Percentiles rank a stretch among this genome's conserved stretches.
These are phyloP conservation scores for Lachancea sp. DNA, from an alignment of 805 yeast genomes.

Conservation along the genomic window DNA sequence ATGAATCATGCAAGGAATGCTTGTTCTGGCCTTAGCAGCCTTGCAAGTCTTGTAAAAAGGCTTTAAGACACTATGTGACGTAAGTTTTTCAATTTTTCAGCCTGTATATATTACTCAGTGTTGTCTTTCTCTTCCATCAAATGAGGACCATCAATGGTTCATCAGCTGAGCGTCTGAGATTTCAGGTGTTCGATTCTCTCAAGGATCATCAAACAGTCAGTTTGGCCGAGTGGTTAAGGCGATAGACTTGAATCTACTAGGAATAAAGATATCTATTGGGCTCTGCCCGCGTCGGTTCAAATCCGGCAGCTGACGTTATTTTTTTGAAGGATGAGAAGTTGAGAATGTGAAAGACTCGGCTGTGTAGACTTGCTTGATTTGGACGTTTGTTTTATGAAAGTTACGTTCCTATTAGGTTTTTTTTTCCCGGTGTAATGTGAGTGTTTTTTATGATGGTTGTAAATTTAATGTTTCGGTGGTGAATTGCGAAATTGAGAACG, in stretches of 20 bases:
- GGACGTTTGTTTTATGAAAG: too few relatives aligned
- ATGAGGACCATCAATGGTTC: not conserved
- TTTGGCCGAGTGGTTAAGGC: constrained; percentile 43
- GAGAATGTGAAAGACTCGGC: not conserved
- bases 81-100: too few relatives aligned
- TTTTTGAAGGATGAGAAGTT: constrained; percentile 4
- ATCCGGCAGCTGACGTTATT: constrained; percentile 39
- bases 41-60: too few relatives aligned
- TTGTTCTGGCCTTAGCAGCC: too few relatives aligned
- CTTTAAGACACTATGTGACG: too few relatives aligned
- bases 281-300: constrained; percentile 41
- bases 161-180: not conserved
- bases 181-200: not conserved
- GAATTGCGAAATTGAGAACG: too few relatives aligned
- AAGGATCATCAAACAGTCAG: constrained; percentile 21
- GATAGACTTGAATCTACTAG: constrained; percentile 34
- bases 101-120: not conserved
- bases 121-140: not conserved
- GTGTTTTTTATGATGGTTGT: too few relatives aligned
- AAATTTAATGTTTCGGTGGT: too few relatives aligned
- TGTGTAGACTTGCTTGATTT: too few relatives aligned
- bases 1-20: too few relatives aligned
- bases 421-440: too few relatives aligned
- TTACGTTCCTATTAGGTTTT: too few relatives aligned
- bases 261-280: constrained; percentile 32